Conservation (phyloP, 2,329 filamentous ascomycete species). For the Magnaporthiopsis incrustans region DNA sequence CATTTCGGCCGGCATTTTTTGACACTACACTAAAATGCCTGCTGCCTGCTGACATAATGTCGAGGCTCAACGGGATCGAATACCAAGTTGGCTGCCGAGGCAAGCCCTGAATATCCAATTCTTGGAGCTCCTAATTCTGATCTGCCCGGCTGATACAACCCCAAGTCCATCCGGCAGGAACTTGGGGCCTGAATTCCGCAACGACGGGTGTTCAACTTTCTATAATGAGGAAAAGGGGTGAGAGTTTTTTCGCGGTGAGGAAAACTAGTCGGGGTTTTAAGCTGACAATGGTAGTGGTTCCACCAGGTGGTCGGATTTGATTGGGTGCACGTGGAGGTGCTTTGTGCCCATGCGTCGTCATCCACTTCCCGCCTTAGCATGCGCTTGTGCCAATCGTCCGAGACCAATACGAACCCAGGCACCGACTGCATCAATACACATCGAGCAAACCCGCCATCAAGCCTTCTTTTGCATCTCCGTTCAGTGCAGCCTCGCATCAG, state of each 20-base stretch:
- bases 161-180: constrained; percentile 32
- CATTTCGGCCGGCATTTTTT: not conserved
- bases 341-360: no score
- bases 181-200: constrained; percentile 48
- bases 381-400: no score
- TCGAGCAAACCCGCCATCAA: no score
- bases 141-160: constrained; percentile 56
- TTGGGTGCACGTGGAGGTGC: not conserved
- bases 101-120: constrained; percentile 49
- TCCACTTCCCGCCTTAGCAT: no score
- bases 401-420: no score
- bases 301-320: not conserved
- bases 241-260: constrained; percentile 8
- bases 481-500: no score
- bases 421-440: no score
- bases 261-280: no score
- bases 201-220: constrained; percentile 50
- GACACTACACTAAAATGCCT: not conserved
- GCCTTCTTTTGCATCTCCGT: no score
- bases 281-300: not conserved
- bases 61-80: constrained; percentile 58
- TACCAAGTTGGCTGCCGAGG: constrained; percentile 31
- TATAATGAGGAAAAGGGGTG: constrained; percentile 27
- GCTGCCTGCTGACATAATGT: constrained; percentile 28
- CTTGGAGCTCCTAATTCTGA: constrained; percentile 51